Evolutionary conservation across 116 monocot genomes (phyloP).

Genomic region (Trichopus zeylanicus): DNA sequence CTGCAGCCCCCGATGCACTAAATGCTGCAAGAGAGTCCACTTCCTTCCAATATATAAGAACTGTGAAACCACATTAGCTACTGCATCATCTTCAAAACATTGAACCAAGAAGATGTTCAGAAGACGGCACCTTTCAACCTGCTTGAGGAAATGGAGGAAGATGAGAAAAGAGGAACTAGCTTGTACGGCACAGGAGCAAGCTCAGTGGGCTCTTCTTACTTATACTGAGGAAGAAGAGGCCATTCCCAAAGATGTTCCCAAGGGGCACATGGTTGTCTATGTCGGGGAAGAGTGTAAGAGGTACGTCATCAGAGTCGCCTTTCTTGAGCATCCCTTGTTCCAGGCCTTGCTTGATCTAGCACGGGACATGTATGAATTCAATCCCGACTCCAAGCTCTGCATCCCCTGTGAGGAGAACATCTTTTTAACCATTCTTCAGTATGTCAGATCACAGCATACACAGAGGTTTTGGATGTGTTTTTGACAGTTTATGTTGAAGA

Average conservation of each 20-base stretch:
- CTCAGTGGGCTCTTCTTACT: not conserved
- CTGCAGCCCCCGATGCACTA: too few relatives aligned
- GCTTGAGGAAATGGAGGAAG: conserved; percentile 16
- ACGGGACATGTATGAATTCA: conserved; percentile 35
- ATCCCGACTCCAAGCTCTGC: conserved; percentile 13
- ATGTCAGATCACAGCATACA: conserved; percentile 4
- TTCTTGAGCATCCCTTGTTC: conserved; percentile 34
- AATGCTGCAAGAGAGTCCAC: too few relatives aligned
- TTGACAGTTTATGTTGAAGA: not conserved
- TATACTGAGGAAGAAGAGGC: conserved; percentile 5
- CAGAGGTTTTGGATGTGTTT: conserved; percentile 9
- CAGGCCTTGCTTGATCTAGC: conserved; percentile 36
- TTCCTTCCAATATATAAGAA: not conserved
- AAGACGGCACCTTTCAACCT: not conserved
- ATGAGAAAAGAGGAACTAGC: not conserved
- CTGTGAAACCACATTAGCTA: not conserved
- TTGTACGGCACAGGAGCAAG: not conserved
- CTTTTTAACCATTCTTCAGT: conserved; percentile 17
- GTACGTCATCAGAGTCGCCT: conserved; percentile 24
- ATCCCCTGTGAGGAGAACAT: conserved; percentile 22
- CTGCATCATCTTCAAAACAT: not conserved
- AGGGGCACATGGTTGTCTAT: conserved; percentile 47
- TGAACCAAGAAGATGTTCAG: not conserved
- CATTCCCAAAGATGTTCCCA: conserved; percentile 27
- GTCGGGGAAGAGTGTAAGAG: conserved; percentile 37